A percentile compares a stretch with the other conserved stretches of the same genome.
These are phyloP conservation scores for Petunia secreta DNA, from an alignment of 257 asterid genomes.

Conservation along the genomic window DNA sequence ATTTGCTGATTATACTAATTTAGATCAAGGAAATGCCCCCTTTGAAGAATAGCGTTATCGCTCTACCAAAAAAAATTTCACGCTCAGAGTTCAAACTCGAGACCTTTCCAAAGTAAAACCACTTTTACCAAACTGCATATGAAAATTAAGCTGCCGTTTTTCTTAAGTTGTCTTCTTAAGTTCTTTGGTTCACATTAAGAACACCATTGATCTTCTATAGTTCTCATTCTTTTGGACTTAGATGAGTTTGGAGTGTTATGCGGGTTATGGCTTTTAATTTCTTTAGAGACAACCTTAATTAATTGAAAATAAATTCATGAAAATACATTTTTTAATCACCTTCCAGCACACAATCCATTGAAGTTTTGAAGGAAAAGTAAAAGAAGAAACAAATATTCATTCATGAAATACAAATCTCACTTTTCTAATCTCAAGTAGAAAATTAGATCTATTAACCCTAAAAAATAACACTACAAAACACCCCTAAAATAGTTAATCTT, in stretches of 20 bases:
- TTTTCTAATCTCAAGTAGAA: background rate
- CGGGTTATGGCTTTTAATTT: background rate
- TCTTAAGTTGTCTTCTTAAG: background rate
- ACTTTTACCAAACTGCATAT: background rate
- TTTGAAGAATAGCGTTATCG: too few relatives aligned
- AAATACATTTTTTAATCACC: background rate
- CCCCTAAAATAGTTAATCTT: background rate
- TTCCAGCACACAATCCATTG: background rate
- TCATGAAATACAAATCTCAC: background rate
- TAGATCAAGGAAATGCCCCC: too few relatives aligned
- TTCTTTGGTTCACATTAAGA: background rate
- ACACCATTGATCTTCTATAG: background rate
- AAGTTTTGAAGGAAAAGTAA: background rate
- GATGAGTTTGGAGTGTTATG: background rate
- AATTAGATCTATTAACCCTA: background rate
- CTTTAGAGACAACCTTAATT: background rate
- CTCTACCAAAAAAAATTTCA: too few relatives aligned
- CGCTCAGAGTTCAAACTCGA: too few relatives aligned
- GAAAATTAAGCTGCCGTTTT: background rate
- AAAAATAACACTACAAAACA: background rate
- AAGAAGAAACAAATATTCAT: background rate
- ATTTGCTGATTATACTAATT: too few relatives aligned
- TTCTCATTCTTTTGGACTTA: background rate
- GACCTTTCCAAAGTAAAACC: background rate
- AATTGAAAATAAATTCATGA: background rate